Evolutionary conservation across 2,329 filamentous ascomycete species (phyloP).

Genomic region (Tolypocladium paradoxum): DNA sequence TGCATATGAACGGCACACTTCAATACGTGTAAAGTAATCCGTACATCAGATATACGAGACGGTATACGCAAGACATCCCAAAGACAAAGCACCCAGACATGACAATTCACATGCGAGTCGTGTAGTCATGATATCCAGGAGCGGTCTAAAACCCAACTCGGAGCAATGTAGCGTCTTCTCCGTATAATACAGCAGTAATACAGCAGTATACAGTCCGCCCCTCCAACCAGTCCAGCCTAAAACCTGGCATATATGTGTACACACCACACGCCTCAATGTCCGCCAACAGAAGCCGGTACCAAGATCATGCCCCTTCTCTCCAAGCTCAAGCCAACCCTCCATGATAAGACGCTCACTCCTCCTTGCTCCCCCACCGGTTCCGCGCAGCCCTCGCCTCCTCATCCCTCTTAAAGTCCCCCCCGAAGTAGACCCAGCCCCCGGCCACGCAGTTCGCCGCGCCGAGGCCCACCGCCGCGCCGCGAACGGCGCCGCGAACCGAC

Average conservation of each 20-base stretch:
- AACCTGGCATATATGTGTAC: not conserved
- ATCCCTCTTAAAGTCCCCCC: conserved; percentile 39
- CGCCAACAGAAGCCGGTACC: too few relatives aligned
- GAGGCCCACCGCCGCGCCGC: conserved; percentile 38
- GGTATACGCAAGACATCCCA: too few relatives aligned
- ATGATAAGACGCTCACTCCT: not conserved
- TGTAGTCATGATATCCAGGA: not conserved
- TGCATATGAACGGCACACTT: too few relatives aligned
- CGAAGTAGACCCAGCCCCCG: conserved; percentile 41
- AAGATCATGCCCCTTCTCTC: too few relatives aligned
- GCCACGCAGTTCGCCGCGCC: conserved; percentile 36
- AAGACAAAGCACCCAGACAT: too few relatives aligned
- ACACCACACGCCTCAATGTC: not conserved
- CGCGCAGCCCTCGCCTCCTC: conserved; percentile 34
- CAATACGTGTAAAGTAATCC: too few relatives aligned
- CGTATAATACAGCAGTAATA: not conserved
- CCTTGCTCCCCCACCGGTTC: conserved; percentile 36
- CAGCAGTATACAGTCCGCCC: not conserved
- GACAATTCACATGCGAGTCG: not conserved
- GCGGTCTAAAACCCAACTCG: not conserved
- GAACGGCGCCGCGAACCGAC: conserved; percentile 37
- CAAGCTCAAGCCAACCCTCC: conserved; percentile 6
- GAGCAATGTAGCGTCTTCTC: not conserved
- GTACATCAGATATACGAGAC: too few relatives aligned
- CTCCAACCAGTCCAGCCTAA: not conserved